Conservation (phyloP, 768 basidiomycete species). For the Suillus tomentosus region DNA sequence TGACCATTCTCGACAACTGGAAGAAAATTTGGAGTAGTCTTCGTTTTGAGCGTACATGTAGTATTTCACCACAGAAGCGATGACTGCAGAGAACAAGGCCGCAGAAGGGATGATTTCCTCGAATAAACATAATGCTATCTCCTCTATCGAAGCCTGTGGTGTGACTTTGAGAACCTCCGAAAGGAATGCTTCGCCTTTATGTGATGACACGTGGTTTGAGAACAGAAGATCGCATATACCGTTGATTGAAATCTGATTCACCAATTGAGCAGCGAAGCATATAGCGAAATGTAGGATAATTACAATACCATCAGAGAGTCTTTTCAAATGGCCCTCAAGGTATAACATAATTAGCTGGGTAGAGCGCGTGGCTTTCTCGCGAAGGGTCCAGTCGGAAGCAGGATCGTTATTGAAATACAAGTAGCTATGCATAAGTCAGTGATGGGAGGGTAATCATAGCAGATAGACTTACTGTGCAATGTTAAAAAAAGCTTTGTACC, state of each 20-base stretch:
- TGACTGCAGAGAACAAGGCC: constrained; percentile 54
- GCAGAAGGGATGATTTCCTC: constrained; percentile 57
- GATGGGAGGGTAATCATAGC: neutral
- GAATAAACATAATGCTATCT: constrained; percentile 53
- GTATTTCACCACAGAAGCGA: constrained; percentile 61
- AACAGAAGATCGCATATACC: constrained; percentile 24
- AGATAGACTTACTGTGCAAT: constrained; percentile 35
- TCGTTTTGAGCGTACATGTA: constrained; percentile 45
- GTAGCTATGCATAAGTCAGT: constrained; percentile 31
- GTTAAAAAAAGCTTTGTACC: constrained; percentile 52
- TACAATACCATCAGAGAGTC: constrained; percentile 24
- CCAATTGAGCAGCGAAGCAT: neutral
- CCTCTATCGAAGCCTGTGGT: constrained; percentile 21
- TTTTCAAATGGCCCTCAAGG: constrained; percentile 27
- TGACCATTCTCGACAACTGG: constrained; percentile 30
- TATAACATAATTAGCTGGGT: constrained; percentile 27
- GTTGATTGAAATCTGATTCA: constrained; percentile 21
- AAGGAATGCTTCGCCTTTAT: constrained; percentile 26
- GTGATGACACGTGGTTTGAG: constrained; percentile 24
- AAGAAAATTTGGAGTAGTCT: constrained; percentile 40
- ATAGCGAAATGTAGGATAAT: neutral
- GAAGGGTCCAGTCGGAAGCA: constrained; percentile 35
- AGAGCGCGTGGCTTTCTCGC: constrained; percentile 28
- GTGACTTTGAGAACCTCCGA: constrained; percentile 16
- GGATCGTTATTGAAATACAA: constrained; percentile 37